Conservation (phyloP, 169 alveolate species). For the Perkinsus chesapeaki region DNA sequence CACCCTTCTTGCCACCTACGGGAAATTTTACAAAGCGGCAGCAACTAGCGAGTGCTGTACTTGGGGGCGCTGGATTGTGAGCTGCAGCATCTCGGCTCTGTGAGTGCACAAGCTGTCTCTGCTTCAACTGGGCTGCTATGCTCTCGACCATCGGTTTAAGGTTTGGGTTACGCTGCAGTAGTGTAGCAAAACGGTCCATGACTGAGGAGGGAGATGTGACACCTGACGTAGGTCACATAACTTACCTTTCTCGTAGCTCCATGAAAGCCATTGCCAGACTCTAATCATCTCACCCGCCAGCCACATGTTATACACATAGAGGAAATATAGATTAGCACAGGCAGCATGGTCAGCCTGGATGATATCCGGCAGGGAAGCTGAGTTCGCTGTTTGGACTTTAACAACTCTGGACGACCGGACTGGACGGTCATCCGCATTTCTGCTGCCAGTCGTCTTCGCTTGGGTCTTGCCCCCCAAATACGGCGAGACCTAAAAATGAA, state of each 20-base stretch:
- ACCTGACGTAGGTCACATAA: not conserved
- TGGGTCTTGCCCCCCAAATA: not conserved
- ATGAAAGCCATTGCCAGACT: not conserved
- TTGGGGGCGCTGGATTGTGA: not conserved
- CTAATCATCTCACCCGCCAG: not conserved
- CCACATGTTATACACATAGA: slow-evolving; percentile 13
- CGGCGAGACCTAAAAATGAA: not conserved
- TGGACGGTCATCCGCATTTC: not conserved
- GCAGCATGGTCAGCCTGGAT: slow-evolving; percentile 9
- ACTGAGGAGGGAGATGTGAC: not conserved
- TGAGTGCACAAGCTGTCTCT: not conserved
- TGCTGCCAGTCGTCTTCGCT: not conserved
- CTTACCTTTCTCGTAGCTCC: slow-evolving; percentile 6
- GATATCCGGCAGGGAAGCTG: not conserved
- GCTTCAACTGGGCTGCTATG: slow-evolving; percentile 14
- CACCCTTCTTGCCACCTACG: not conserved
- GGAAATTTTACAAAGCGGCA: not conserved
- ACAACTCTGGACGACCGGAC: not conserved
- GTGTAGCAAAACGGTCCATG: not conserved
- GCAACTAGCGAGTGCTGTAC: not conserved
- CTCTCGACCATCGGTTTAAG: slow-evolving; percentile 12
- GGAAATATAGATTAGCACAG: slow-evolving; percentile 6
- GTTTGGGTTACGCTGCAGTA: not conserved
- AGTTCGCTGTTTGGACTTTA: not conserved
- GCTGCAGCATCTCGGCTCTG: not conserved